phyloP scores from a whole-genome alignment of 345 rosid species.

The Theobroma cacao region DNA sequence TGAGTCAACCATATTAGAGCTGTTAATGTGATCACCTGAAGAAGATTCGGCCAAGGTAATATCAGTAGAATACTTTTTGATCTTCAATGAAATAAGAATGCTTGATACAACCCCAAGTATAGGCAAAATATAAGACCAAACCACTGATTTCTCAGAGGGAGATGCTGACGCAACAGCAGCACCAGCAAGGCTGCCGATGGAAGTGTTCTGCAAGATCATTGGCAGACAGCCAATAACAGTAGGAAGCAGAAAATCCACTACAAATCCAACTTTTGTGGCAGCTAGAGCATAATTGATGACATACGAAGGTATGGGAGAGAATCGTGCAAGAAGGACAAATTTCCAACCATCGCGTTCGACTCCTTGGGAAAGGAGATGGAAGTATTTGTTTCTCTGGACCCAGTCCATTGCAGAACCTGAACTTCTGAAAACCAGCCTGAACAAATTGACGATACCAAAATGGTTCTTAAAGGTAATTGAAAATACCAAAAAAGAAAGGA shows the following conservation, averaged over 20 bases:
- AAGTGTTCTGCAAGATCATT: conserved; percentile 93
- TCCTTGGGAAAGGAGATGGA: conserved; percentile 69
- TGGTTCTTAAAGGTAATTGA: neutral
- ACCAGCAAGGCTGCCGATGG: conserved; percentile 94
- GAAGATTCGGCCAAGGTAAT: conserved; percentile 34
- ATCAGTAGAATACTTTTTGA: conserved; percentile 67
- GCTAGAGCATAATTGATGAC: conserved; percentile 88
- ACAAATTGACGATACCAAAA: conserved; percentile 14
- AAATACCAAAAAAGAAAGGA: neutral
- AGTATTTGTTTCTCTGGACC: conserved; percentile 72
- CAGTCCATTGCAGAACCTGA: conserved; percentile 66
- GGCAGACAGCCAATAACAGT: conserved; percentile 82
- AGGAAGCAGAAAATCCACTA: conserved; percentile 84
- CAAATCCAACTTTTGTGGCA: conserved; percentile 73
- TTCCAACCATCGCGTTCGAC: conserved; percentile 93
- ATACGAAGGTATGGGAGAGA: conserved; percentile 91
- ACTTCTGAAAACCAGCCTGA: conserved; percentile 70
- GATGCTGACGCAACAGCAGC: conserved; percentile 83
- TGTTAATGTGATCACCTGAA: conserved; percentile 16
- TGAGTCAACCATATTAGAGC: conserved; percentile 14
- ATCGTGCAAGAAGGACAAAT: conserved; percentile 92
- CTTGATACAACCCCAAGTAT: conserved; percentile 73
- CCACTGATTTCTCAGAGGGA: conserved; percentile 49
- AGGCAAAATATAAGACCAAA: conserved; percentile 77
- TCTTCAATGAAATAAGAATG: conserved; percentile 68